Evolutionary conservation across 2,329 filamentous ascomycete genomes (phyloP).

Genomic region (Shiraia sp.): DNA sequence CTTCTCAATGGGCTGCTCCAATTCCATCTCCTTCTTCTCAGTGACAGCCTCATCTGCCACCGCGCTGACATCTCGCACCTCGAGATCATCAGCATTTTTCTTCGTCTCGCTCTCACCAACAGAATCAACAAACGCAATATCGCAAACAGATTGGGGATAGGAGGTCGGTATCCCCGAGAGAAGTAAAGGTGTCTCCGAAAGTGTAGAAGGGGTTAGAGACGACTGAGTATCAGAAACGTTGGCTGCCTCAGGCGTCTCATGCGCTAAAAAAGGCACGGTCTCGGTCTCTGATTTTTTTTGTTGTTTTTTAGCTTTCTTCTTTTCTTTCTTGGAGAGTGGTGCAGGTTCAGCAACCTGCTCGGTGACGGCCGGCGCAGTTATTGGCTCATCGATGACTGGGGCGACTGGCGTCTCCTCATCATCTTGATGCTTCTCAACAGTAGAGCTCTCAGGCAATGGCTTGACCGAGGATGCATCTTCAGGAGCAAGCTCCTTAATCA

Average conservation of each 20-base stretch:
- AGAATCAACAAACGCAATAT: conserved; percentile 29
- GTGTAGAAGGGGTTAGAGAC: conserved; percentile 32
- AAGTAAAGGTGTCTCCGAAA: conserved; percentile 33
- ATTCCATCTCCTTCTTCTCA: conserved; percentile 2
- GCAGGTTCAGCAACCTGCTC: not conserved
- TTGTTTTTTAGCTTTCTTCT: conserved; percentile 26
- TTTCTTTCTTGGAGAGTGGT: conserved; percentile 12
- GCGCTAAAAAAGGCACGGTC: conserved; percentile 36
- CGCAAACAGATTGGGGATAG: conserved; percentile 27
- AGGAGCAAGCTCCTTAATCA: not conserved
- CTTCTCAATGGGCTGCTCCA: conserved; percentile 1
- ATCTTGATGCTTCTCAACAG: not conserved
- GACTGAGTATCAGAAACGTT: conserved; percentile 37
- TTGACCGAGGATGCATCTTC: not conserved
- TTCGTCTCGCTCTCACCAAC: conserved; percentile 9
- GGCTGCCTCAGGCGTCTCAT: conserved; percentile 38
- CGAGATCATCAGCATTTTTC: conserved; percentile 4
- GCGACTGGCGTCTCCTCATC: not conserved
- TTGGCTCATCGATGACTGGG: not conserved
- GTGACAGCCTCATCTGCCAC: conserved; percentile 1
- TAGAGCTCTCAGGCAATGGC: not conserved
- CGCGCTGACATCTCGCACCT: conserved; percentile 1
- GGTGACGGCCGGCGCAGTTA: not conserved
- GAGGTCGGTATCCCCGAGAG: conserved; percentile 36
- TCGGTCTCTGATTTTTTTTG: conserved; percentile 6